Evolutionary conservation across 1,284 basidiomycete genomes (phyloP).

Genomic region (Cystobasidiaceae sp.): DNA sequence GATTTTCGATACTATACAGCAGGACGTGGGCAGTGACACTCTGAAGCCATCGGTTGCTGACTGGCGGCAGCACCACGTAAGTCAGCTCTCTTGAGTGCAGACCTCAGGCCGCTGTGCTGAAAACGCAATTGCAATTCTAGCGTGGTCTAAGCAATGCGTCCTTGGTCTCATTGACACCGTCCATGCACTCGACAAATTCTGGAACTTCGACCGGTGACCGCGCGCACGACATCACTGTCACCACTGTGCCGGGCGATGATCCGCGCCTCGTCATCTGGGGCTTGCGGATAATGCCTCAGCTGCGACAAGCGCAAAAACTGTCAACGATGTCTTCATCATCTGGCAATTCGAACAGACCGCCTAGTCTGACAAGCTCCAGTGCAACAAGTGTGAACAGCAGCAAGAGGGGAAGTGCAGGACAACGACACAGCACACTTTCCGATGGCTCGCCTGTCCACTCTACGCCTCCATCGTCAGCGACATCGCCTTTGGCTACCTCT

Average conservation of each 20-base stretch:
- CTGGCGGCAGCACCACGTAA: background rate
- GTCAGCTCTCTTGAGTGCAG: background rate
- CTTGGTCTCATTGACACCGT: slow-evolving; percentile 29
- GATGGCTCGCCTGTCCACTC: background rate
- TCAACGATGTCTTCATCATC: no score
- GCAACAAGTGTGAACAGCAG: background rate
- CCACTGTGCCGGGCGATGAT: slow-evolving; percentile 61
- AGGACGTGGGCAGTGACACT: background rate
- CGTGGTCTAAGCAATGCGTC: slow-evolving; percentile 31
- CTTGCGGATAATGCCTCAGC: slow-evolving; percentile 42
- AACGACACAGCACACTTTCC: background rate
- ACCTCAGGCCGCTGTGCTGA: background rate
- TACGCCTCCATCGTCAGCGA: background rate
- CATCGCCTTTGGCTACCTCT: background rate
- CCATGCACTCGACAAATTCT: slow-evolving; percentile 30
- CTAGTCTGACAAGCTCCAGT: slow-evolving; percentile 25
- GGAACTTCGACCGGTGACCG: slow-evolving; percentile 14
- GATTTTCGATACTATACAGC: slow-evolving; percentile 29
- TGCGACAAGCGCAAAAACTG: slow-evolving; percentile 34
- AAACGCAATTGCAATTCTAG: slow-evolving; percentile 15
- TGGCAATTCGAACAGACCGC: slow-evolving; percentile 2
- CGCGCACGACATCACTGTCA: slow-evolving; percentile 36
- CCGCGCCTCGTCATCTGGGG: slow-evolving; percentile 85
- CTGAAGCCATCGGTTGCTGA: background rate
- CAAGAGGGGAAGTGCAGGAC: background rate